A percentile compares a stretch with the other conserved stretches of the same genome.
Evolutionary conservation across 2,329 filamentous ascomycete species (phyloP).

Genomic region (Stenocarpella maydis): DNA sequence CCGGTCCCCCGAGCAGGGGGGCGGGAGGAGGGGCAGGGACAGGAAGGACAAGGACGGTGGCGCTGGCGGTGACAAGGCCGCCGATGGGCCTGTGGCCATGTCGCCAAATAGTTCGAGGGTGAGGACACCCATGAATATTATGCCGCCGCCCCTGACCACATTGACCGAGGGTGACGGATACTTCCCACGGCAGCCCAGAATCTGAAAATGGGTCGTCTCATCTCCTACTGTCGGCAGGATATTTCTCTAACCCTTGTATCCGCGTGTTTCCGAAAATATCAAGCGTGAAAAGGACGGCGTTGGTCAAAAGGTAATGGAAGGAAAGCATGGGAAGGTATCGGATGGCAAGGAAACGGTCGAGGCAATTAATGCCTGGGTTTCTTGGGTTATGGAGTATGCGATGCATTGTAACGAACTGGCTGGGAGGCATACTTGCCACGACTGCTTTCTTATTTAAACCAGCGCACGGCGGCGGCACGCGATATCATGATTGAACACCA

Average conservation of each 20-base stretch:
- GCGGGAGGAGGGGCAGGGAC: slow-evolving; percentile 37
- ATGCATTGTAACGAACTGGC: not conserved
- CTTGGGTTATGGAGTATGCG: not conserved
- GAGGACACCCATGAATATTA: slow-evolving; percentile 54
- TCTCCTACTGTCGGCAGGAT: not conserved
- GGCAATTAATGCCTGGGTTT: not conserved
- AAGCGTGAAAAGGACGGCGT: slow-evolving; percentile 14
- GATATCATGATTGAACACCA: slow-evolving; percentile 18
- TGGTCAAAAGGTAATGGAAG: slow-evolving; percentile 2
- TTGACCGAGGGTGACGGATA: slow-evolving; percentile 50
- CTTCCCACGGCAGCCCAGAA: slow-evolving; percentile 50
- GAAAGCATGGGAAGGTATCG: not conserved
- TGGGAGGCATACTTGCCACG: not conserved
- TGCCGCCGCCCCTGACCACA: slow-evolving; percentile 42
- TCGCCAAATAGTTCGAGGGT: slow-evolving; percentile 59
- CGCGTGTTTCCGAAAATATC: slow-evolving; percentile 4
- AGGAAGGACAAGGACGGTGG: slow-evolving; percentile 33
- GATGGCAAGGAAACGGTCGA: not conserved
- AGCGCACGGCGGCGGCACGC: not conserved
- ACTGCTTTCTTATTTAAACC: not conserved
- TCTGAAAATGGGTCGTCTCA: slow-evolving; percentile 41
- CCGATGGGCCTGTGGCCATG: slow-evolving; percentile 38
- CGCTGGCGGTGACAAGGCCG: slow-evolving; percentile 35
- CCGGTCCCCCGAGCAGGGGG: slow-evolving; percentile 44
- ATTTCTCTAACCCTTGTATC: not conserved